Base-by-base conservation (phyloP, 1,284 basidiomycete genomes). In the Cutaneotrichosporon sp. region DNA sequence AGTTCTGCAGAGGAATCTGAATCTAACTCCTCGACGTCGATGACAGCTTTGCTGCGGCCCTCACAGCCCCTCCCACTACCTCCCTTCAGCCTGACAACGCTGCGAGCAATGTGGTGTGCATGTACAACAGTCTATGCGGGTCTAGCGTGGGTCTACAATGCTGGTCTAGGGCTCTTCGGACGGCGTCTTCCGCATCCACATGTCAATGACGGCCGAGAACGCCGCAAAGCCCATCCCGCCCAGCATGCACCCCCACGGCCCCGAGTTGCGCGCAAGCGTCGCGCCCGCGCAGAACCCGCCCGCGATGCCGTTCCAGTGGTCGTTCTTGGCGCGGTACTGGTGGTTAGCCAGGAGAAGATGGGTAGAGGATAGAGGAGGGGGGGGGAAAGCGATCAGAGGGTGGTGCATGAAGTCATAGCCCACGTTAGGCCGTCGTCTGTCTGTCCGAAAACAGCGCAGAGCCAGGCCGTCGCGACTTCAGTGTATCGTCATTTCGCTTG, bases 311-410 rank as follows among this genome's bases (percentile, higher is more conserved):
- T 97, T 97, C 58, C 87, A 88, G 70, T 95, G 89, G 77, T 97
- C 94, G 72, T 95, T 95, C 80, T 88, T 92, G n/a, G 91, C 93
- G 58, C 94, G 90, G 79, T 95, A 97, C 93, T 97, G 62, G 29
- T 0, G 8, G 60, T 62, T 43, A 59, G 63, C 54, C 10, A 31
- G 50, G 10, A 5, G 27, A 4, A 38, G 8, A 27, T 54, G 34
- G 22, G 25, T 11, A 27, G 47, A 29, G 27, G 14, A n/a, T 16
- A 8, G 25, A 16, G 20, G 36, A 10, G 11, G 18, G 33, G 31
- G 25, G 27, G 3, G 8, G 22, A n/a, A n/a, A 43, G 46, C 55
- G 55, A 57, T 57, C 55, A 57, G 55, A 57, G 55, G 55, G 55
- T 57, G 55, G 55, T 57, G 55, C 55, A 57, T 57, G 55, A 57